phyloP scores from a whole-genome alignment of 371 early-diverging fungal genomes.

The Thermomucor indicae-seudaticae region DNA sequence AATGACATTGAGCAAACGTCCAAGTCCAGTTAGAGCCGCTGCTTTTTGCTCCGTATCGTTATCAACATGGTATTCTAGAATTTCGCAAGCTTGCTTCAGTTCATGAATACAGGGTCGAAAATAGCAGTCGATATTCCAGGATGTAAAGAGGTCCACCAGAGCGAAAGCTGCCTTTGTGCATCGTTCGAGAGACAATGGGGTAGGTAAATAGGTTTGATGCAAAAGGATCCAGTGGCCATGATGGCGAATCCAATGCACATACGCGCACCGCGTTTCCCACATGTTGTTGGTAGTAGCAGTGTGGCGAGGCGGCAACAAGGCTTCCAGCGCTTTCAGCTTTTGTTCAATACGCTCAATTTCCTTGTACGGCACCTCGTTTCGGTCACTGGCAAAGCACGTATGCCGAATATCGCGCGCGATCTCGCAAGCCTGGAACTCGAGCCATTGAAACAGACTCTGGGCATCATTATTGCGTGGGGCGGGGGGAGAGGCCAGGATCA shows the following conservation, averaged over 20 bases:
- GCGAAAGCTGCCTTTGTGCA: slow-evolving; percentile 43
- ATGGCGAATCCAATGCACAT: slow-evolving; percentile 35
- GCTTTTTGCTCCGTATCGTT: slow-evolving; percentile 18
- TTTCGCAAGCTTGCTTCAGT: slow-evolving; percentile 42
- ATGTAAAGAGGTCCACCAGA: slow-evolving; percentile 32
- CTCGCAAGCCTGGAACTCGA: slow-evolving; percentile 34
- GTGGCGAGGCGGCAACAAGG: slow-evolving; percentile 8
- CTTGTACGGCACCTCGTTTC: slow-evolving; percentile 26
- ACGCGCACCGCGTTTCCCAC: slow-evolving; percentile 32
- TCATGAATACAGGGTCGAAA: slow-evolving; percentile 47
- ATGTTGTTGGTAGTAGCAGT: slow-evolving; percentile 1
- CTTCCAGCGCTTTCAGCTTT: slow-evolving; percentile 15
- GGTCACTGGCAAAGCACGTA: slow-evolving; percentile 31
- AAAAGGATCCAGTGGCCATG: slow-evolving; percentile 48
- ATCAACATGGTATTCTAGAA: slow-evolving; percentile 33
- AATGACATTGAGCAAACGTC: slow-evolving; percentile 19
- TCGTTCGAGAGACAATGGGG: slow-evolving; percentile 32
- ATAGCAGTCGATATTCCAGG: slow-evolving; percentile 42
- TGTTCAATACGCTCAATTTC: slow-evolving; percentile 38
- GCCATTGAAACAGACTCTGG: slow-evolving; percentile 29
- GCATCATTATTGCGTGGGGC: slow-evolving; percentile 7
- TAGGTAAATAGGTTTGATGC: slow-evolving; percentile 42
- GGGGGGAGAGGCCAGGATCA: slow-evolving; percentile 13
- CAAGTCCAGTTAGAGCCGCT: slow-evolving; percentile 24
- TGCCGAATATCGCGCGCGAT: slow-evolving; percentile 42